Evolutionary conservation across 805 yeast genomes (phyloP), one percentile per base, ranked within the genome.

Genomic region (Debaryomyces prosopidis): DNA sequence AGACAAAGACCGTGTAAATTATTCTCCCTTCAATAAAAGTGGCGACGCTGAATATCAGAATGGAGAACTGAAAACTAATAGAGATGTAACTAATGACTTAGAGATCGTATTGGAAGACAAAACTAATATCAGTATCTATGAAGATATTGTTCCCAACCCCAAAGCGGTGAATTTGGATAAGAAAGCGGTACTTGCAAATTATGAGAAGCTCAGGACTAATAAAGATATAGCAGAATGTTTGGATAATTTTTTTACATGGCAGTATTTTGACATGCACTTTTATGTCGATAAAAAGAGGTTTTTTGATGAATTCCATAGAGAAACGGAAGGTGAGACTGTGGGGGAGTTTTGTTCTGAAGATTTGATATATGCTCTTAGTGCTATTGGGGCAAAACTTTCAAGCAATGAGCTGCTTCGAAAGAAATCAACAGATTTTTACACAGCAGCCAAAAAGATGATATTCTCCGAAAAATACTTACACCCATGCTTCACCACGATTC

Each of bases 211-310:
- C 11, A 32, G 20, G 28, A 40, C 17, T 10, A 27, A 40, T 23
- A 20, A 7, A 8, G 30, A n/a, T n/a, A 34, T 40, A 32, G 32
- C 32, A 31, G 23, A 18, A 11, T 40, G 39, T 15, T 17, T 40
- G 15, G 44, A 40, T 4, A 40, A 40, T 15, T 40, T 40, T 15
- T 23, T 40, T 31, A 40, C 30, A 15, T 40, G 44, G 44, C 44
- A 40, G 28, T 33, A 40, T 11, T 40, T 34, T 16, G 44, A 40
- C 14, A 37, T 27, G 16, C 39, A 40, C n/a, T 34, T 31, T 19
- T 34, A 16, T 17, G 15, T 40, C 20, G 37, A 40, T 10, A 34
- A 32, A 23, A 26, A 19, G 20, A 14, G 14, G 4, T 40, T 40
- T 34, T 30, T 40, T 5, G 15, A 40, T 16, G 44, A 40, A 19